Percentiles rank a stretch among this genome's conserved stretches.
Evolutionary conservation across 176 grass and related monocot genomes (phyloP).

Genomic region (Luzula sylvatica): DNA sequence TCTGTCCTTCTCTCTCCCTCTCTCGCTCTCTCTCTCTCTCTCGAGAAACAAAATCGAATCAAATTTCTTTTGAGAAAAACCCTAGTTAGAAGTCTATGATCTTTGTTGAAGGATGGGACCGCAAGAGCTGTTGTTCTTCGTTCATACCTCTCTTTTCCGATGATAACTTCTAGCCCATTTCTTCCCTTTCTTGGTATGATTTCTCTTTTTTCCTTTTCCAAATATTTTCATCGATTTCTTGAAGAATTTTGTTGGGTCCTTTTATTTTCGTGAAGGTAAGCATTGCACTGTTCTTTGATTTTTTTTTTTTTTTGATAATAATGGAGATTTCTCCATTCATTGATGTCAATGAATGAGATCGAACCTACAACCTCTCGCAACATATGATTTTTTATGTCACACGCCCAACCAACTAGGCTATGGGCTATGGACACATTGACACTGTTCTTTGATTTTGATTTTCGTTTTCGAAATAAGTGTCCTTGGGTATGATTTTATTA

Average conservation of each 20-base stretch:
- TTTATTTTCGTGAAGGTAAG: not conserved
- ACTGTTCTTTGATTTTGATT: conserved; percentile 11
- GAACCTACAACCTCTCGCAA: too few relatives aligned
- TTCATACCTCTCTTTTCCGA: not conserved
- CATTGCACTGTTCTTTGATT: not conserved
- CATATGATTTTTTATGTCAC: too few relatives aligned
- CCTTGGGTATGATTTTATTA: not conserved
- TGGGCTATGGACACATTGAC: too few relatives aligned
- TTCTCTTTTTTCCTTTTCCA: not conserved
- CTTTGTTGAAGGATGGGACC: not conserved
- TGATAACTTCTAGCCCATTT: not conserved
- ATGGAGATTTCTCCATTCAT: too few relatives aligned
- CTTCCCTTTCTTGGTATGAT: not conserved
- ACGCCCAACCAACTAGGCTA: too few relatives aligned
- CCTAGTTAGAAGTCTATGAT: not conserved
- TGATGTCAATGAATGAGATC: too few relatives aligned
- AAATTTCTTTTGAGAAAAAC: conserved; percentile 1
- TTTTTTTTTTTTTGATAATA: too few relatives aligned
- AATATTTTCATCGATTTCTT: not conserved
- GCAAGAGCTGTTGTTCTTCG: conserved; percentile 5
- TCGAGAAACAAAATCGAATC: not conserved
- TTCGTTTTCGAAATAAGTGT: not conserved
- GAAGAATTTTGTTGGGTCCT: not conserved
- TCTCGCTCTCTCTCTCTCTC: not conserved
- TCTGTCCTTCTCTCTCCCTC: not conserved